These are phyloP conservation scores for Fusarium caatingaense DNA, from an alignment of 2,329 filamentous ascomycete species.

Conservation along the genomic window DNA sequence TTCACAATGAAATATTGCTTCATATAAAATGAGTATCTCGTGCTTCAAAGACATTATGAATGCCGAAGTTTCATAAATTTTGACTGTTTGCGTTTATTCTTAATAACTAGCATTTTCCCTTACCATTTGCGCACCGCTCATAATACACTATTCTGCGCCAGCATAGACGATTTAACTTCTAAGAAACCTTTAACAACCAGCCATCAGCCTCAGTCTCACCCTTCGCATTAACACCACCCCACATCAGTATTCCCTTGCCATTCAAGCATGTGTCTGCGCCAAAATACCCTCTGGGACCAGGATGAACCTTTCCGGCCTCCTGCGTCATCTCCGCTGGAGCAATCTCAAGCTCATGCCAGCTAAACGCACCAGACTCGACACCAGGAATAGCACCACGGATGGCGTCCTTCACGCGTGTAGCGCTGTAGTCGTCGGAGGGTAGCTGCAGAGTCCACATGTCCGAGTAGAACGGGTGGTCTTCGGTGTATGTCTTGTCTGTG, in stretches of 20 bases:
- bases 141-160: neutral
- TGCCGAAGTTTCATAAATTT: too few species aligned
- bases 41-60: too few species aligned
- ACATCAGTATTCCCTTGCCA: constrained; percentile 30
- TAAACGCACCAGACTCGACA: constrained; percentile 27
- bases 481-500: constrained; percentile 10
- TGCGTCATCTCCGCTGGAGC: constrained; percentile 31
- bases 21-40: too few species aligned
- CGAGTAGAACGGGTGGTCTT: constrained; percentile 32
- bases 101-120: too few species aligned
- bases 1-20: neutral
- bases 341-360: constrained; percentile 40
- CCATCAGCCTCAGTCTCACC: constrained; percentile 39
- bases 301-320: constrained; percentile 34
- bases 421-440: constrained; percentile 21
- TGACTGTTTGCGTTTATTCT: neutral
- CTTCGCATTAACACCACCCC: constrained; percentile 40
- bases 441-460: constrained; percentile 40
- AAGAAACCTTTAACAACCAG: constrained; percentile 35
- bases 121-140: too few species aligned
- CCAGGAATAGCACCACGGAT: constrained; percentile 27
- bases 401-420: constrained; percentile 24
- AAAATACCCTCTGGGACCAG: constrained; percentile 37
- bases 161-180: neutral
- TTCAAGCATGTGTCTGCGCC: constrained; percentile 28